A percentile compares a stretch with the other conserved stretches of the same genome.
phyloP scores from a whole-genome alignment of 139 green algal species.

The Penium margaritaceum region DNA sequence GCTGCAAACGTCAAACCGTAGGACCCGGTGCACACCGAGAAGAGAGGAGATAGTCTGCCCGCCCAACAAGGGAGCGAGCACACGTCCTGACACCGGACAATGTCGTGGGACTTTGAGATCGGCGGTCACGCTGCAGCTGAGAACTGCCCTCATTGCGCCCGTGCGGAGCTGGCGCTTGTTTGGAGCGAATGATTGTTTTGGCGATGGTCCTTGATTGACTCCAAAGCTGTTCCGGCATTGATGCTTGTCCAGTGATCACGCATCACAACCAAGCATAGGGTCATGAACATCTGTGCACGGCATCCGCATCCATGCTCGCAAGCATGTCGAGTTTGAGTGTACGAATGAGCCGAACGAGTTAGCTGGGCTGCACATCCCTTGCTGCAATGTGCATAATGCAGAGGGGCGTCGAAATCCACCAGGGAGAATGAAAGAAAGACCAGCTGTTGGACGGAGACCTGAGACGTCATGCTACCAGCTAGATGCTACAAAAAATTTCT shows the following conservation, averaged over 20 bases:
- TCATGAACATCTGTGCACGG: neutral
- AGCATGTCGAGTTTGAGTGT: neutral
- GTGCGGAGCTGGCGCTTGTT: neutral
- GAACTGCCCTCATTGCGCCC: neutral
- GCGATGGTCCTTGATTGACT: neutral
- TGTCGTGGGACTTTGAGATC: too few species aligned
- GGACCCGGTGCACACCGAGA: neutral
- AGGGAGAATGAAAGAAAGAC: too few species aligned
- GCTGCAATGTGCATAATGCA: too few species aligned
- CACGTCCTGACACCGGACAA: too few species aligned
- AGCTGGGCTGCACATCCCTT: too few species aligned
- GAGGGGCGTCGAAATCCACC: too few species aligned
- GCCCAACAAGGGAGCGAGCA: too few species aligned
- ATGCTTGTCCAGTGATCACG: neutral
- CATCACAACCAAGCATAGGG: neutral
- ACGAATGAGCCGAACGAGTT: neutral
- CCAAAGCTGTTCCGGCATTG: too few species aligned
- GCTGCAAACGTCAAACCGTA: too few species aligned
- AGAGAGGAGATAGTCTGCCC: neutral
- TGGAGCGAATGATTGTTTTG: neutral
- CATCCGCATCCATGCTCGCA: neutral
- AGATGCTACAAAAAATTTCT: neutral
- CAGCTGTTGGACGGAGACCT: too few species aligned
- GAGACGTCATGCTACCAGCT: neutral
- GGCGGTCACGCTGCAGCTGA: too few species aligned